Conservation (phyloP, 108 stramenopile species). For the Stephanodiscus triporus region DNA sequence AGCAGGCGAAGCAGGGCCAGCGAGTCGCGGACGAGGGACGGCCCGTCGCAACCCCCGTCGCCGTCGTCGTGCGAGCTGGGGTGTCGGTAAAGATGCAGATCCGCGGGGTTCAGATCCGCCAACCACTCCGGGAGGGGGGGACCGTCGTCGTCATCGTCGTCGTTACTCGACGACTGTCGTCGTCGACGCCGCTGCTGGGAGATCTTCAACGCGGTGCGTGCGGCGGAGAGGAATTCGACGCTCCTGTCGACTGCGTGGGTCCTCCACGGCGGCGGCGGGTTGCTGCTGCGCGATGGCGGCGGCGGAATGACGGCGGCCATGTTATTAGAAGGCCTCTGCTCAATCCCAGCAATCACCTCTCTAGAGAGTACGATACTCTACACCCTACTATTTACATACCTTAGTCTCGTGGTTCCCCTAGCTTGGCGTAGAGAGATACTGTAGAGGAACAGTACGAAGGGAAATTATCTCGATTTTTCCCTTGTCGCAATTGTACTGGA, state of each 20-base stretch:
- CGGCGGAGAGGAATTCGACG: conserved; percentile 75
- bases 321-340: too few species aligned
- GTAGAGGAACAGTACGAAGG: too few species aligned
- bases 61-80: not conserved
- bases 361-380: too few species aligned
- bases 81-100: conserved; percentile 33
- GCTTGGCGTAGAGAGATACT: too few species aligned
- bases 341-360: too few species aligned
- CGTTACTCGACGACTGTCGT: conserved; percentile 3
- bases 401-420: too few species aligned
- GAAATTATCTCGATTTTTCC: too few species aligned
- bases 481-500: too few species aligned
- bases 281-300: conserved; percentile 1
- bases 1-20: conserved; percentile 59
- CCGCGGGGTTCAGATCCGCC: conserved; percentile 25
- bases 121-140: conserved; percentile 41
- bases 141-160: not conserved
- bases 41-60: conserved; percentile 16
- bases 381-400: too few species aligned
- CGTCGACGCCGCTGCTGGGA: conserved; percentile 47
- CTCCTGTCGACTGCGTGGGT: conserved; percentile 71
- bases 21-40: conserved; percentile 61
- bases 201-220: conserved; percentile 78
- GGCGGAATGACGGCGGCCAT: not conserved
- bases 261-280: conserved; percentile 15